Evolutionary conservation across 768 basidiomycete species (phyloP), one percentile per base, ranked within the genome.

Genomic region (Tulasnella sp.): DNA sequence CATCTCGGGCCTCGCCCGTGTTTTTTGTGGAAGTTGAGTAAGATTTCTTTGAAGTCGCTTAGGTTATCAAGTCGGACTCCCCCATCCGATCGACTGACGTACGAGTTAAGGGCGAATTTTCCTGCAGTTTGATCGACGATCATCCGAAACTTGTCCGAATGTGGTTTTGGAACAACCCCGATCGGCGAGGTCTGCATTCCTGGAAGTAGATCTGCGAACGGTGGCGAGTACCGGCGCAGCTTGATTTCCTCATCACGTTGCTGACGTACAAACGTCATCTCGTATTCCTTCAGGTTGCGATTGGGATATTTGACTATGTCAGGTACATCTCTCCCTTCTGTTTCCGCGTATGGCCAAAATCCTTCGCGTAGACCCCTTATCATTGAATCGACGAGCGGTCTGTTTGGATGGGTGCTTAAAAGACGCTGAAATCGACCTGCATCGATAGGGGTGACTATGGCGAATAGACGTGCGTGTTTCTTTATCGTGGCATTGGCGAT

Each of bases 341-440:
- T 71, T 15, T 72, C 61, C 0, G 73, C 73, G 56, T 61, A 74
- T 0, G 77, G 78, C 77, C 77, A 79, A 63, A 78, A 78, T 1
- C 78, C 77, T 1, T 73, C 64, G 0, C 65, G 58, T 0, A 79
- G 65, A 0, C 68, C 68, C 0, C 27, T 7, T 7, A 61, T 34
- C 0, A 77, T 70, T 0, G 73, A 77, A 0, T 63, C 3, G 0
- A 78, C 75, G 26, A 75, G 72, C 0, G 64, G 42, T 8, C 60
- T 70, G 51, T 77, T 77, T 0, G 76, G 74, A 60, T 78, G 77
- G 2, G 27, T 3, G 0, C 4, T 8, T 0, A 77, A 60, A 0
- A 72, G 64, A 2, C 42, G 7, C 49, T 72, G 55, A 30, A 77
- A 69, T 0, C 42, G 48, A 19, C 70, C 63, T 23, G 73, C 68